Evolutionary conservation across 2,329 filamentous ascomycete genomes (phyloP), one percentile per base, ranked within the genome.

Genomic region (Phaeosphaeria sp.): DNA sequence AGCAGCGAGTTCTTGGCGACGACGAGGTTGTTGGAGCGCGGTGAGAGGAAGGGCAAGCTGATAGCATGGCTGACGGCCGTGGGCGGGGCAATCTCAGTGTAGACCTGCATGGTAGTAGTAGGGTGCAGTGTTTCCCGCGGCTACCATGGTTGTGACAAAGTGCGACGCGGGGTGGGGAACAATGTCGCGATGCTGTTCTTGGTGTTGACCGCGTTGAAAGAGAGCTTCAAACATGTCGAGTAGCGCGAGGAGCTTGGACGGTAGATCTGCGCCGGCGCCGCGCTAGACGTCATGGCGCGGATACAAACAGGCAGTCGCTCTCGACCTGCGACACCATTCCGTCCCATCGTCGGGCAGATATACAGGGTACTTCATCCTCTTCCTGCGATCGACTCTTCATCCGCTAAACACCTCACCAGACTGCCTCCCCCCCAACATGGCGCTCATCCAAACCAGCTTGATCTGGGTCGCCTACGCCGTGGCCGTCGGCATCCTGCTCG

Each of bases 401-500:
- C 25, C 10, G 7, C n/a, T 18, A 22, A 27, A 27, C 4, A 4
- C 25, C 9, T 27, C 25, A 5, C 25, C 20, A n/a, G 49, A 11
- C 15, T 1, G 9, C 21, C 30, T 27, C 49, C 7, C 18, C 46
- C 18, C 18, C 62, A 64, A 56, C 62, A 89, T 89, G 87, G 85
- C 85, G 50, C 82, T 95, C 74, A 87, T 97, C 62, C 93, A 96
- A 77, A 90, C 90, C 54, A 92, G 91, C 72, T 84, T 98, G 66
- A 98, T 98, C 78, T 99, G 95, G 95, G 89, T 95, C 61, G 87
- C 93, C 53, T 99, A 98, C 77, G 92, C 90, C 60, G 86, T 94
- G 58, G 93, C 91, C 54, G 84, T 98, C 50, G 89, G 77, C 59
- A 80, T 97, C 54, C 87, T 94, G 61, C 85, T 96, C 51, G 80